Percentiles rank a stretch among this genome's conserved stretches.
Evolutionary conservation across 2,329 filamentous ascomycete genomes (phyloP).

Genomic region (Hymenoscyphus salicellus): DNA sequence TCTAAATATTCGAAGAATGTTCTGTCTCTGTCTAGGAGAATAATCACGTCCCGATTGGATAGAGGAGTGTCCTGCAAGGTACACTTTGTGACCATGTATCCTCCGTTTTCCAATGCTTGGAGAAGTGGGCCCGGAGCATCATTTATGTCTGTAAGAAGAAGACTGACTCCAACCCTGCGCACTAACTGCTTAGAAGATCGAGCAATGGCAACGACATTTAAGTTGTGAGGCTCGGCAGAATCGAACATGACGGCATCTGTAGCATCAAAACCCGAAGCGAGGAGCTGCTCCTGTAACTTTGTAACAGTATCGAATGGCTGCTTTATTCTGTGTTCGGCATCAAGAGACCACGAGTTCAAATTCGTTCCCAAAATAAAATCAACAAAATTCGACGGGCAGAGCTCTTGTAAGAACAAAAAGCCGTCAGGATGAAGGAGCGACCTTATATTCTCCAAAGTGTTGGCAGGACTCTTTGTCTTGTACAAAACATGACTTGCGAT

Average conservation of each 20-base stretch:
- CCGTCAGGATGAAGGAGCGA: background rate
- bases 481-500: background rate
- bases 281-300: background rate
- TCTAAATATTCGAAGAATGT: background rate
- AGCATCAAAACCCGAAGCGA: background rate
- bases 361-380: background rate
- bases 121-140: background rate
- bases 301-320: background rate
- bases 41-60: background rate
- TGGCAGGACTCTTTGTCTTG: background rate
- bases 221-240: background rate
- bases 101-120: background rate
- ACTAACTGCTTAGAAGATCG: background rate
- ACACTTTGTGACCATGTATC: background rate
- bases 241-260: background rate
- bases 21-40: background rate
- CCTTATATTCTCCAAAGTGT: background rate
- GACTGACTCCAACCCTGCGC: background rate
- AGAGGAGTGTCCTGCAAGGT: background rate
- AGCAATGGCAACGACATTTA: background rate
- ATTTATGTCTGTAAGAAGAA: background rate
- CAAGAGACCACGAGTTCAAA: background rate
- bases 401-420: background rate
- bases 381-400: background rate
- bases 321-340: background rate